phyloP scores from a whole-genome alignment of 2,329 filamentous ascomycete species.

The Cercospora sp. region DNA sequence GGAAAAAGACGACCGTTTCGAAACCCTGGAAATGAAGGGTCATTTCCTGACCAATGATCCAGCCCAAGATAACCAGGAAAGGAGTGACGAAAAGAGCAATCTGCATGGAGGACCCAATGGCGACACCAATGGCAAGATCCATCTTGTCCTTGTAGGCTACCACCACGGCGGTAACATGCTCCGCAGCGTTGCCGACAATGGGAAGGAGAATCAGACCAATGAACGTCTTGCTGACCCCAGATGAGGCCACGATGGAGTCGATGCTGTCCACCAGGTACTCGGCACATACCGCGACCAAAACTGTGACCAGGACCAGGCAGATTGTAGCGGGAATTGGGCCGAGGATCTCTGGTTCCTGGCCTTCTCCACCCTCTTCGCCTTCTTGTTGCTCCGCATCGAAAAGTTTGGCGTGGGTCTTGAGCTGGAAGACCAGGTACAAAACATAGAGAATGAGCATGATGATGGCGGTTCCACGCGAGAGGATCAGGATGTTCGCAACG shows the following conservation, averaged over 20 bases:
- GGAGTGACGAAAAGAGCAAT: conserved; percentile 61
- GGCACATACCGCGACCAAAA: conserved; percentile 54
- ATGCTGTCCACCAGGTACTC: conserved; percentile 58
- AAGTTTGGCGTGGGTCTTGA: conserved; percentile 51
- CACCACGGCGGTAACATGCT: conserved; percentile 57
- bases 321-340: conserved; percentile 48
- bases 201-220: conserved; percentile 58
- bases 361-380: conserved; percentile 33
- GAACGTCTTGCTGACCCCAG: conserved; percentile 57
- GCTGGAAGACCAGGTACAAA: conserved; percentile 57
- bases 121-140: conserved; percentile 58
- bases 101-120: conserved; percentile 56
- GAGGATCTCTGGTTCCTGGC: conserved; percentile 45
- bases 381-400: conserved; percentile 47
- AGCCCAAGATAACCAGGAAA: conserved; percentile 58
- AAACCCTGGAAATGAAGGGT: conserved; percentile 83
- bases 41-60: conserved; percentile 56
- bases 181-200: conserved; percentile 59
- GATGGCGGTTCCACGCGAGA: conserved; percentile 56
- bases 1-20: conserved; percentile 83
- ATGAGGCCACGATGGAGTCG: conserved; percentile 54
- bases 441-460: conserved; percentile 56
- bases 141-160: conserved; percentile 60
- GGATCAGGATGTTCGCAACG: conserved; percentile 49
- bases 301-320: conserved; percentile 50